Evolutionary conservation across 148 eudicot species (phyloP), one percentile per base, ranked within the genome.

Genomic region (Rhododendron ovatum): DNA sequence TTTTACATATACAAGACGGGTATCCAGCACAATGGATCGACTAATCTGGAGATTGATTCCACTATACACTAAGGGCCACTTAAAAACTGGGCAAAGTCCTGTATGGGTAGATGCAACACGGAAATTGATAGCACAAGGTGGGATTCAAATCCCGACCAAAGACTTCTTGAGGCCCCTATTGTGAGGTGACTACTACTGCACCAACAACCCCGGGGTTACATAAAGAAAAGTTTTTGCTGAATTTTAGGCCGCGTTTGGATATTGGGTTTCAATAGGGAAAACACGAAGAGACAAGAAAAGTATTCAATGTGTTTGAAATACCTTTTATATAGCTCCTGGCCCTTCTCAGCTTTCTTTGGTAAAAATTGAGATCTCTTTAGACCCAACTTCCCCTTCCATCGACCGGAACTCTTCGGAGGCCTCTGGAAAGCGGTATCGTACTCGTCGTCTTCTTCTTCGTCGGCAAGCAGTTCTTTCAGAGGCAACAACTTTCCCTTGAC

Each of bases 351-450:
- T 78, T 86, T 89, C 84, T 83, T 87, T 8, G 83, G 86, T 15
- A 45, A 67, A 82, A 39, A 43, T 2, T 86, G 90, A 80, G 88
- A 55, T 75, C 88, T 88, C 85, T 85, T 91, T 10, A 84, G 71
- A 33, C 90, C 91, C 69, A 87, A 84, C 87, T 84, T 83, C 83
- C 86, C 83, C 82, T 80, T 91, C 92, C 91, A 91, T 57, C 89
- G 14, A 41, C 88, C 71, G 22, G 86, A 85, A 51, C 83, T 82
- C 80, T 85, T 90, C 4, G 87, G 71, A 12, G 80, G 17, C 84
- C 89, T 81, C 4, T 90, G 84, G 17, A 87, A 81, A 4, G 83
- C 84, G 63, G 85, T 67, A 20, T 87, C 89, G 48, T 78, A 88
- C 83, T 88, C 87, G 0, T 89, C 87, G 1, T 89, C 75, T 4